Conservation (phyloP, 2,329 filamentous ascomycete species). For the Aphanocladium album region DNA sequence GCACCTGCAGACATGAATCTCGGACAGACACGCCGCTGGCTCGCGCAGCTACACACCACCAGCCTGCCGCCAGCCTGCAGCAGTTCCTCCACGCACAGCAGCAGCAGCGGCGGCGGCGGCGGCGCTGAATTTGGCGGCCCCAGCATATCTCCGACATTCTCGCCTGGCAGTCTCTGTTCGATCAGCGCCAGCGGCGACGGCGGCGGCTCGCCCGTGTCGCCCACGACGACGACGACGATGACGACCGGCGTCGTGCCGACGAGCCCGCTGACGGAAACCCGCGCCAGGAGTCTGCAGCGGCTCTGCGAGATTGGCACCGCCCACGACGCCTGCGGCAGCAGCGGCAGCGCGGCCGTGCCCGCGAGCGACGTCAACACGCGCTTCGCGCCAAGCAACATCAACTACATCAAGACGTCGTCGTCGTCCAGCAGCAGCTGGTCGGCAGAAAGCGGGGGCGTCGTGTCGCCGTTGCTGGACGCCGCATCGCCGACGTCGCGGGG, state of each 20-base stretch:
- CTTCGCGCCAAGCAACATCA: neutral
- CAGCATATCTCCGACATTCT: no score
- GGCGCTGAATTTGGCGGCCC: neutral
- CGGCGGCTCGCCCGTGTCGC: no score
- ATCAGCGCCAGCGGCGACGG: no score
- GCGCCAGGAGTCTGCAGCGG: slow-evolving; percentile 5
- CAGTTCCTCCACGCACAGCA: neutral
- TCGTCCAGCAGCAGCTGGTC: neutral
- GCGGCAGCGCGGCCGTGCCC: neutral
- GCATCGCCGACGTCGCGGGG: neutral
- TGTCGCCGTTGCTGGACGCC: neutral
- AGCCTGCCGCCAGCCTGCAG: neutral
- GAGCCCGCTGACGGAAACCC: neutral
- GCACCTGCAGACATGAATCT: slow-evolving; percentile 2
- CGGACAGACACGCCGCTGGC: slow-evolving; percentile 5
- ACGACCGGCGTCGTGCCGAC: neutral
- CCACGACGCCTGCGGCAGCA: neutral
- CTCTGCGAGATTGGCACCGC: slow-evolving; percentile 2
- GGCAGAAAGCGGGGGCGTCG: neutral
- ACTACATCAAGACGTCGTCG: neutral
- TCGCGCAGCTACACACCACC: slow-evolving; percentile 7
- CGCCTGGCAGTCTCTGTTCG: neutral
- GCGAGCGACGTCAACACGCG: neutral
- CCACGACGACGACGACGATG: neutral
- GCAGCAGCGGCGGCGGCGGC: neutral